Evolutionary conservation across 1,284 basidiomycete genomes (phyloP).

Genomic region (Farysia itapuensis): DNA sequence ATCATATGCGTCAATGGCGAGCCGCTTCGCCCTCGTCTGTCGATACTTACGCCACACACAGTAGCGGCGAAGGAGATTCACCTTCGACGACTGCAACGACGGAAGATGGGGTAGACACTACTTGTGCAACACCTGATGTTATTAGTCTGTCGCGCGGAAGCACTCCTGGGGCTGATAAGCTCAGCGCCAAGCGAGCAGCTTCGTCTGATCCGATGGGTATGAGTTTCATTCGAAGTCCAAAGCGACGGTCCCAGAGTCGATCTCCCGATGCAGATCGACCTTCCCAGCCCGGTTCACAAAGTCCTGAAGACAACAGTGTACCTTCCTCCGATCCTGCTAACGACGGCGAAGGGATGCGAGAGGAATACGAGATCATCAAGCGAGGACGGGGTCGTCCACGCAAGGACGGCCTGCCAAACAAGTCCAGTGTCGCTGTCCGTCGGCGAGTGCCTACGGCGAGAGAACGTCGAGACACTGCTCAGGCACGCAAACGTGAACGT

Average conservation of each 20-base stretch:
- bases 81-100: conserved; percentile 45
- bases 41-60: conserved; percentile 12
- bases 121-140: conserved; percentile 18
- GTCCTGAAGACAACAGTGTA: background rate
- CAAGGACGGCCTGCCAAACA: conserved; percentile 39
- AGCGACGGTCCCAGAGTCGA: conserved; percentile 39
- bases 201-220: conserved; percentile 40
- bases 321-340: background rate
- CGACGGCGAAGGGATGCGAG: conserved; percentile 1
- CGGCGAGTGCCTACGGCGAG: conserved; percentile 29
- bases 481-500: conserved; percentile 32
- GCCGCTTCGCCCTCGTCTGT: conserved; percentile 46
- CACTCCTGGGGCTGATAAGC: conserved; percentile 26
- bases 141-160: conserved; percentile 23
- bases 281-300: background rate
- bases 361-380: conserved; percentile 27
- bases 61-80: conserved; percentile 1
- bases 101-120: conserved; percentile 36
- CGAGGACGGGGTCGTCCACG: conserved; percentile 32
- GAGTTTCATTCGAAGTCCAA: conserved; percentile 43
- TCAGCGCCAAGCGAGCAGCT: conserved; percentile 40
- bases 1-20: conserved; percentile 44
- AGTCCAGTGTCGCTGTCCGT: conserved; percentile 30
- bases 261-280: conserved; percentile 16
- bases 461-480: conserved; percentile 34